Base-by-base conservation (phyloP, 176 grass and related monocot species). In the Aegilops umbellulata region DNA sequence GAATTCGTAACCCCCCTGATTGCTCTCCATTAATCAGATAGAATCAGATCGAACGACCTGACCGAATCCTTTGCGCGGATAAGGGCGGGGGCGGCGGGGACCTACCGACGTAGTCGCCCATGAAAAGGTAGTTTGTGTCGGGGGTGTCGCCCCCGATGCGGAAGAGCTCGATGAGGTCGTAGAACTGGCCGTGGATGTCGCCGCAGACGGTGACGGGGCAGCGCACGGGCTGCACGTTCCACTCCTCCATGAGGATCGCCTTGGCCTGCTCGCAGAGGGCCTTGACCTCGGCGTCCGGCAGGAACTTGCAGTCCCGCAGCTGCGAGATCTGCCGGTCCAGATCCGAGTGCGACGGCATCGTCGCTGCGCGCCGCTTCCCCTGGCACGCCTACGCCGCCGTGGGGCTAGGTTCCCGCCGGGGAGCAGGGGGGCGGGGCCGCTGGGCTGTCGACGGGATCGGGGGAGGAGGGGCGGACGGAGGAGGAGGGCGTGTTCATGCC, bases 141-240 rank as follows among this genome's bases (percentile, higher is more conserved):
- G 89, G 89, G 11, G 81, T 19, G 29, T 95, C 78, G 26, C 89
- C 86, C 0, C 84, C 91, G 87, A 90, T 95, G 63, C 84, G 82
- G 63, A 93, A 87, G 16, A 93, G 91, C 91, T 95, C 84, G 84
- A 95, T 95, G 84, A 93, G 91, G 83, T 93, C 94, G 79, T 89
- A 88, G 86, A 95, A 95, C 86, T 89, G 86, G 46, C 94, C 94
- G 60, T 93, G 91, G 86, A 95, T 95, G 82, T 89, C 91, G 64
- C 94, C 91, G 85, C 91, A 95, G 61, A 93, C 76, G 46, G 91
- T 88, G 80, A 93, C 91, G n/a, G 91, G 89, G 78, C 83, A 91
- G 42, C 92, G 92, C 27, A 95, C 90, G 5, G 89, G 89, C 86
- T 95, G 94, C 80, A 95, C 90, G 87, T 93, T 93, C 83, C 91